phyloP scores from a whole-genome alignment of 257 asterid species.

The Jacaranda copaia region DNA sequence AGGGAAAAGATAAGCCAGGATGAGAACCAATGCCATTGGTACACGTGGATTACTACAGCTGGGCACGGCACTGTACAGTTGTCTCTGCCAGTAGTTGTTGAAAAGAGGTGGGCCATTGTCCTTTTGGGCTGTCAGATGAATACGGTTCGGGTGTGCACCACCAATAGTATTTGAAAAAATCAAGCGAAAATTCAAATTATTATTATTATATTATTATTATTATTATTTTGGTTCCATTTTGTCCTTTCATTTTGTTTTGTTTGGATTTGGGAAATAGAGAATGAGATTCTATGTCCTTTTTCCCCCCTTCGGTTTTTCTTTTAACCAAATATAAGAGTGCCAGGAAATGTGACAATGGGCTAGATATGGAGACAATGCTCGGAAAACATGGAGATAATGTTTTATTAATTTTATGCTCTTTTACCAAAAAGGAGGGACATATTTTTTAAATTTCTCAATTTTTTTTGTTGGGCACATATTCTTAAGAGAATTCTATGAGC shows the following conservation, averaged over 20 bases:
- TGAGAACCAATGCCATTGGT: conserved; percentile 23
- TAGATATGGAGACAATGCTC: too few relatives aligned
- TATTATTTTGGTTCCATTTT: neutral
- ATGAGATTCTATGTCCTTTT: neutral
- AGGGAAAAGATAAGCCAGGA: conserved; percentile 41
- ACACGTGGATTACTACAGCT: conserved; percentile 69
- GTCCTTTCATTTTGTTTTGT: neutral
- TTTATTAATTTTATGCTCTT: too few relatives aligned
- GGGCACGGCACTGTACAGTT: conserved; percentile 59
- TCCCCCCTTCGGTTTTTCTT: too few relatives aligned
- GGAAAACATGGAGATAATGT: too few relatives aligned
- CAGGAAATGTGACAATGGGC: neutral
- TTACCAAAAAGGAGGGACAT: too few relatives aligned
- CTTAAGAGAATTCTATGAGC: too few relatives aligned
- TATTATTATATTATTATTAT: neutral
- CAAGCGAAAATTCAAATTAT: conserved; percentile 9
- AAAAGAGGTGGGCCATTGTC: conserved; percentile 30
- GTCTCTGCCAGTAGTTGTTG: conserved; percentile 54
- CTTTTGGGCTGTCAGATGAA: conserved; percentile 34
- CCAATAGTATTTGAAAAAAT: conserved; percentile 10
- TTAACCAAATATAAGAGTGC: neutral
- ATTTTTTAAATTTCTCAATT: too few relatives aligned
- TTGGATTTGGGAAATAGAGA: neutral
- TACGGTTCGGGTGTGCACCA: conserved; percentile 42
- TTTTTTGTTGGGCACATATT: too few relatives aligned